A percentile compares a stretch with the other conserved stretches of the same genome.
These are phyloP conservation scores for Hypoxylon cercidicola DNA, from an alignment of 495 filamentous ascomycete species.

Conservation along the genomic window DNA sequence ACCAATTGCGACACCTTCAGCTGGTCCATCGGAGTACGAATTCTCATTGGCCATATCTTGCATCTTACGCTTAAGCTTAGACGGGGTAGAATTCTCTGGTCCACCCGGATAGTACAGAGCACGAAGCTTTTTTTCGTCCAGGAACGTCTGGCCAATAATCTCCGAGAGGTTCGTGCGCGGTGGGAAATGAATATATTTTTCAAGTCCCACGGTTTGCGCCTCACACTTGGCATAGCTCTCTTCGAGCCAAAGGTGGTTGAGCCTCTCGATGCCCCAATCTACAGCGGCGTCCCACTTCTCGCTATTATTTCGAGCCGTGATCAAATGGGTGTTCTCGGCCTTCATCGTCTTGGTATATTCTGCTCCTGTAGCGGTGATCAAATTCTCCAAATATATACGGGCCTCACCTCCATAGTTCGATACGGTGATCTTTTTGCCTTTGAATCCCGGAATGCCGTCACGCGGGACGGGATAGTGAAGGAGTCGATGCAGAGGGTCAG, in stretches of 20 bases:
- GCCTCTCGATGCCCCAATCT: conserved; percentile 89
- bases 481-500: conserved; percentile 78
- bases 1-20: conserved; percentile 38
- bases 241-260: conserved; percentile 98
- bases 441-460: conserved; percentile 80
- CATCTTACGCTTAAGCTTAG: conserved; percentile 56
- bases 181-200: conserved; percentile 84
- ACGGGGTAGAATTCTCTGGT: conserved; percentile 43
- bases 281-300: conserved; percentile 91
- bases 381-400: conserved; percentile 89
- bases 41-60: conserved; percentile 53
- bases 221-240: conserved; percentile 93
- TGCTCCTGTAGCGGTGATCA: conserved; percentile 83
- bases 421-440: conserved; percentile 79
- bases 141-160: conserved; percentile 83
- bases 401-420: conserved; percentile 98
- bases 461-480: conserved; percentile 89
- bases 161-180: conserved; percentile 89
- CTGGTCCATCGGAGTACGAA: conserved; percentile 39
- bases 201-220: conserved; percentile 70
- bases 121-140: conserved; percentile 52
- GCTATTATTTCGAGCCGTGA: conserved; percentile 85
- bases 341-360: conserved; percentile 93
- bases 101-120: conserved; percentile 54
- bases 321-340: conserved; percentile 92